Base-by-base conservation (phyloP, 1,284 basidiomycete genomes). In the Athelia psychrophila region DNA sequence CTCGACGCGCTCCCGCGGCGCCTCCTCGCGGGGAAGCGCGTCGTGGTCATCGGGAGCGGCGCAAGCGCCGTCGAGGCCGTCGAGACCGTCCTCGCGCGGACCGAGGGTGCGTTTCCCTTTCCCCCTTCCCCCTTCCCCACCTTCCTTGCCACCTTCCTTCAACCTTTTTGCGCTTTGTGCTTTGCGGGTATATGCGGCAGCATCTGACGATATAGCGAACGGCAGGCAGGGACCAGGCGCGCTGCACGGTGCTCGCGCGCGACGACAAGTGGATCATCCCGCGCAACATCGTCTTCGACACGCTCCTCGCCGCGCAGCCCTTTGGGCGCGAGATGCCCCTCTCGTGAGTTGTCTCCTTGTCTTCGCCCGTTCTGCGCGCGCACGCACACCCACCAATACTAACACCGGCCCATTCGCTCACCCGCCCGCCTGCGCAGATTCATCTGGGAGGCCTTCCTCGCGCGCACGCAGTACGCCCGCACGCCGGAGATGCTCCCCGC, bases 11-110 rank as follows among this genome's bases (percentile, higher is more conserved):
- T 64, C 5, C 66, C 70, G 48, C 65, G 64, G 16, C 65, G 68
- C 8, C 60, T 70, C 6, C 60, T 72, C 2, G 62, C 68, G 8
- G 80, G 74, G 1, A 83, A 82, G 66, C 74, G 69, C 16, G 67
- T 81, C 2, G 69, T 78, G 12, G 72, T 83, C 2, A 69, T 86
- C 22, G 84, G 83, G 0, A 77, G 77, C 36, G 83, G 83, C 0
- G 83, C 84, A 0, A 80, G 77, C 47, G 83, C 79, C 8, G 78
- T 85, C 16, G 83, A 86, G 58, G 78, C 81, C 1, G 78, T 81
- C n/a, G 82, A 85, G 58, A 74, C 77, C 2, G 76, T 76, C 1
- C 62, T 80, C 1, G 58, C 65, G 2, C 69, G 75, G 48, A 73
- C 75, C 19, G 81, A 80, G 3, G 70, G 70, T 16, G n/a, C n/a